Base-by-base conservation (phyloP, 2,329 filamentous ascomycete species). In the Curvularia hawaiiensis region DNA sequence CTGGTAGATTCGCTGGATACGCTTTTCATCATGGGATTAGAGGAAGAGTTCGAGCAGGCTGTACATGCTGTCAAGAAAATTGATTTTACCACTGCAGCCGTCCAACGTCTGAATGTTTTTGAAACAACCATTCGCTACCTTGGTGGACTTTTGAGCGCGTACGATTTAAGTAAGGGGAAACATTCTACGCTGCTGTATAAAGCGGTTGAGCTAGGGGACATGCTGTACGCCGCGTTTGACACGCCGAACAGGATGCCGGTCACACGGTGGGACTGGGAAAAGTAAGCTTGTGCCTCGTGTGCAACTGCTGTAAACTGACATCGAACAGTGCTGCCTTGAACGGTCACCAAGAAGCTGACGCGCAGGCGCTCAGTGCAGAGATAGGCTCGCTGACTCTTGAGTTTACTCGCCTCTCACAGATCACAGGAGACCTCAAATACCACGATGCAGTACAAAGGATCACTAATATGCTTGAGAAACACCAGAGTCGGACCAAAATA, bases 1-100 rank as follows among this genome's bases (percentile, higher is more conserved):
- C 70, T 88, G 49, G 81, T 88, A 24, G 86, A 89, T 66, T 75
- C 81, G 0, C 77, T 88, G 50, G 85, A 88, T 59, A 86, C 85
- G 0, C 79, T 88, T 2, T 84, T 81, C 79, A 87, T 89, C 45
- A 86, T 88, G 85, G 85, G 75, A 7, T 71, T 88, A 41, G 73
- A 79, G 31, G 76, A 82, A 1, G 86, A 88, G 31, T 88, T 88
- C 62, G 74, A 81, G 49, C 71, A 80, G 20, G 85, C 85, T 4
- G 80, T 83, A 2, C 74, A 76, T 28, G 83, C 82, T 2, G 78
- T 83, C 2, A 79, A 79, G 40, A 78, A 78, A 11, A 78, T 88
- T 60, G 83, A 88, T 70, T 88, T 85, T 74, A 76, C 78, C 1
- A 76, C 74, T 4, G 78, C 80, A 10, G 68, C 65, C 4, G 61